Conservation (phyloP, 805 yeast species). For the Clavispora vitiphila region DNA sequence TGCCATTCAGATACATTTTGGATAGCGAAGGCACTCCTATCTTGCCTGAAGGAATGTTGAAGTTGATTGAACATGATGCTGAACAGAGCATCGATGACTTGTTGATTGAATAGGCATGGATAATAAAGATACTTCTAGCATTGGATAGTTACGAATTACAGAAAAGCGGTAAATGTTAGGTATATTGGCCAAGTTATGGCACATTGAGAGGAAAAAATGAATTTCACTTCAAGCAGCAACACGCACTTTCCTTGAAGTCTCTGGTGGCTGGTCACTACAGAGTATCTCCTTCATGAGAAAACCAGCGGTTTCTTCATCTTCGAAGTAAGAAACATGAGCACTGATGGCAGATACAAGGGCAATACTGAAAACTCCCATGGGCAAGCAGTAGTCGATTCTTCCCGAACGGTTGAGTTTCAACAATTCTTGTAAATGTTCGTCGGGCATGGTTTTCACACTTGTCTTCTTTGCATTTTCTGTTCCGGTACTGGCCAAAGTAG, state of each 20-base stretch:
- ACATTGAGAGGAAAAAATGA: no score
- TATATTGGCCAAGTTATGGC: no score
- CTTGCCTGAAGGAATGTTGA: slow-evolving; percentile 87
- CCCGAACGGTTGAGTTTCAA: slow-evolving; percentile 61
- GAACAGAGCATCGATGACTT: slow-evolving; percentile 78
- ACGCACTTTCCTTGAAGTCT: not conserved
- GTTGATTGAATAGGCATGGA: slow-evolving; percentile 27
- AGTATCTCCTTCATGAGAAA: slow-evolving; percentile 63
- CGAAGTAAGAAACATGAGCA: slow-evolving; percentile 87
- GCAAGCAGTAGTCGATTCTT: slow-evolving; percentile 74
- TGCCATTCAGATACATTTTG: slow-evolving; percentile 91
- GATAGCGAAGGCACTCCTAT: slow-evolving; percentile 67
- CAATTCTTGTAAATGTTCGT: slow-evolving; percentile 31
- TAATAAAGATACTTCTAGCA: not conserved
- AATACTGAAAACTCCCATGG: slow-evolving; percentile 74
- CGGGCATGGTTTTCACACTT: slow-evolving; percentile 23
- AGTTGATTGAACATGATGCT: slow-evolving; percentile 77
- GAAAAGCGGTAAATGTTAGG: no score
- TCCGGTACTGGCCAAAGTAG: slow-evolving; percentile 17
- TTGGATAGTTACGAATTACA: no score
- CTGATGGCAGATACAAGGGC: slow-evolving; percentile 76
- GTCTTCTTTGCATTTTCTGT: slow-evolving; percentile 16
- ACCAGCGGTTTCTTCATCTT: slow-evolving; percentile 77
- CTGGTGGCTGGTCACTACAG: slow-evolving; percentile 2
- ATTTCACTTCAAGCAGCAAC: not conserved